These are phyloP conservation scores for Nitzschia sp. DNA, from an alignment of 108 stramenopile genomes.

Conservation along the genomic window DNA sequence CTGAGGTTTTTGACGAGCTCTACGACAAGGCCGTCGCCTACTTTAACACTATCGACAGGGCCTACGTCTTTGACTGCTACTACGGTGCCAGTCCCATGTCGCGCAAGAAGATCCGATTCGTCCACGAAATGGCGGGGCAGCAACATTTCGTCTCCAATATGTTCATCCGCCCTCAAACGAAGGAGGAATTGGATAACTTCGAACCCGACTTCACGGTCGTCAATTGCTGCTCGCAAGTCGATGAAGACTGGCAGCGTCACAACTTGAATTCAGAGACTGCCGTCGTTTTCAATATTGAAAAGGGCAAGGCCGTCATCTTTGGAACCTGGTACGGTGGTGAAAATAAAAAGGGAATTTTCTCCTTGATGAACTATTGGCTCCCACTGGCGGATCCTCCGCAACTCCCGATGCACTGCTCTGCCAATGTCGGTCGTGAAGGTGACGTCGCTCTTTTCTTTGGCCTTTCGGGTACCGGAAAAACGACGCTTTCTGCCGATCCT, in stretches of 20 bases:
- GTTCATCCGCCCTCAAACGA: slow-evolving; percentile 92
- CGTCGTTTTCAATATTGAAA: slow-evolving; percentile 95
- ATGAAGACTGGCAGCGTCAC: slow-evolving; percentile 90
- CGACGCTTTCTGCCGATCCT: slow-evolving; percentile 95
- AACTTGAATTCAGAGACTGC: slow-evolving; percentile 94
- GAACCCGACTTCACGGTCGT: slow-evolving; percentile 96
- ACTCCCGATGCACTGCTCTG: slow-evolving; percentile 98
- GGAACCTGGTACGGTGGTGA: slow-evolving; percentile 99
- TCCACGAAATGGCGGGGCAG: slow-evolving; percentile 98
- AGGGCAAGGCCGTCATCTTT: slow-evolving; percentile 91
- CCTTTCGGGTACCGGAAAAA: slow-evolving; percentile 95
- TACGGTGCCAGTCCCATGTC: slow-evolving; percentile 88
- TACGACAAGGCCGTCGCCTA: slow-evolving; percentile 90
- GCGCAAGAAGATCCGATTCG: slow-evolving; percentile 92
- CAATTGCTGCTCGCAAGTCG: slow-evolving; percentile 92
- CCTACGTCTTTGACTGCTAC: slow-evolving; percentile 94
- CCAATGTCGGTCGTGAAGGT: slow-evolving; percentile 92
- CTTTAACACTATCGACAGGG: slow-evolving; percentile 87
- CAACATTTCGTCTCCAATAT: slow-evolving; percentile 91
- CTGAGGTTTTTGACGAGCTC: slow-evolving; percentile 93
- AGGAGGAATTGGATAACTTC: slow-evolving; percentile 75
- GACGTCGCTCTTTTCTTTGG: slow-evolving; percentile 96
- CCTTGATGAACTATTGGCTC: slow-evolving; percentile 98
- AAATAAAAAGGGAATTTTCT: slow-evolving; percentile 99
- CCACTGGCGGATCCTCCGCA: slow-evolving; percentile 85